phyloP scores from a whole-genome alignment of 352 stramenopile genomes.

The Aphanomyces stellatus region DNA sequence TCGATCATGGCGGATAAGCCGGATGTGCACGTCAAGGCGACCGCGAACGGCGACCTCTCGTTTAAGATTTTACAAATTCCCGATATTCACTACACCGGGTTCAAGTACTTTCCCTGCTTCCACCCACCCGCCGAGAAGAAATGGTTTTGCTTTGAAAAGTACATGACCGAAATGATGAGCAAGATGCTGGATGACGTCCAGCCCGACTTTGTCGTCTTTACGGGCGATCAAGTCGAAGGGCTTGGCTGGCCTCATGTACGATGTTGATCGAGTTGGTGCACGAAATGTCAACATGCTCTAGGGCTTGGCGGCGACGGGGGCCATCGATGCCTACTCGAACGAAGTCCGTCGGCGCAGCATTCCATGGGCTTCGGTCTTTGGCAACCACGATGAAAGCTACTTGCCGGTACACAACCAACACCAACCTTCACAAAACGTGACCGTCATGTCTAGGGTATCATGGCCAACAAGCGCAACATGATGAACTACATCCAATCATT shows the following conservation, averaged over 20 bases:
- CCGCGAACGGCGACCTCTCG: conserved; percentile 24
- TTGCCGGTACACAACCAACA: too few relatives aligned
- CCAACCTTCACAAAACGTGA: too few relatives aligned
- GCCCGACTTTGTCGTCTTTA: conserved; percentile 58
- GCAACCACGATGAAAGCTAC: conserved; percentile 46
- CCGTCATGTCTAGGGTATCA: not conserved
- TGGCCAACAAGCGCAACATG: not conserved
- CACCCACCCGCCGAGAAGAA: not conserved
- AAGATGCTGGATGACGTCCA: conserved; percentile 47
- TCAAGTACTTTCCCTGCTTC: not conserved
- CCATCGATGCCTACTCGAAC: conserved; percentile 31
- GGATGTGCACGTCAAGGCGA: too few relatives aligned
- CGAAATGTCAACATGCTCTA: too few relatives aligned
- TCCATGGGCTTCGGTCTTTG: conserved; percentile 48
- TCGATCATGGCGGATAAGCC: too few relatives aligned
- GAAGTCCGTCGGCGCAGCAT: conserved; percentile 35
- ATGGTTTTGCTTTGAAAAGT: conserved; percentile 21
- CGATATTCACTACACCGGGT: conserved; percentile 50
- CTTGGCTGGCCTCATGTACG: conserved; percentile 21
- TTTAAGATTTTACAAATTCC: conserved; percentile 65
- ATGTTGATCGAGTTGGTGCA: too few relatives aligned
- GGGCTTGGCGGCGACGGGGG: conserved; percentile 14
- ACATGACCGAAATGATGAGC: conserved; percentile 43
- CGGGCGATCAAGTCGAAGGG: conserved; percentile 50
- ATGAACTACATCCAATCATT: not conserved